Percentiles rank a stretch among this genome's conserved stretches.
These are phyloP conservation scores for Backusella circina DNA, from an alignment of 192 early-diverging fungal species.

Conservation along the genomic window DNA sequence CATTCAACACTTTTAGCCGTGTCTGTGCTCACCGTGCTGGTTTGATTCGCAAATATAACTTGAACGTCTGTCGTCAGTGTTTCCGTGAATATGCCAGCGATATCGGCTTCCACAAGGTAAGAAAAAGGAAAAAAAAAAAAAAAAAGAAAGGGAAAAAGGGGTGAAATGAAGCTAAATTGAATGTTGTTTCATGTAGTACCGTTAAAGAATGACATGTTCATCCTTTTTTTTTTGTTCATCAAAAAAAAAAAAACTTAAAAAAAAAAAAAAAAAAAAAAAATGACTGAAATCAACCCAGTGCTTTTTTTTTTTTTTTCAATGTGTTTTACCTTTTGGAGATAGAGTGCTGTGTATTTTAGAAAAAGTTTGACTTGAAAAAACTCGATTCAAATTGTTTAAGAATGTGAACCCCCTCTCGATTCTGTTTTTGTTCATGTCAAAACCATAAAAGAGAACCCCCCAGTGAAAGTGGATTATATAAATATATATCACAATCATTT, in stretches of 20 bases:
- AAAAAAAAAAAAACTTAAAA: neutral
- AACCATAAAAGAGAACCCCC: neutral
- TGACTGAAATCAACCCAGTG: neutral
- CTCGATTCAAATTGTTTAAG: neutral
- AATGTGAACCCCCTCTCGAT: neutral
- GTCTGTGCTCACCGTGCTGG: slow-evolving; percentile 98
- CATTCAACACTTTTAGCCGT: slow-evolving; percentile 55
- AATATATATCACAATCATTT: neutral
- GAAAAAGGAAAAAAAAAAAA: too few relatives aligned
- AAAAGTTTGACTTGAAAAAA: neutral
- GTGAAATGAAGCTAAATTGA: neutral
- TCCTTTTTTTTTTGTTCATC: neutral
- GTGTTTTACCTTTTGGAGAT: too few relatives aligned
- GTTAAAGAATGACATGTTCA: neutral
- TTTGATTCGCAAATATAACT: slow-evolving; percentile 99
- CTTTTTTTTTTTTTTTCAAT: neutral
- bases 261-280: neutral
- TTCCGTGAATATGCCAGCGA: slow-evolving; percentile 98
- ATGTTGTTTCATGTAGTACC: neutral
- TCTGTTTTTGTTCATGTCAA: neutral
- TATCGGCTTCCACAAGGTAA: slow-evolving; percentile 98
- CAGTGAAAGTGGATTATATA: neutral
- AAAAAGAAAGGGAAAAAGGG: neutral
- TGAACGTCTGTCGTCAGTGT: slow-evolving; percentile 99
- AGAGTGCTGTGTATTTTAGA: too few relatives aligned